Evolutionary conservation across 176 grass and related monocot species (phyloP).

Genomic region (Phyllostachys edulis): DNA sequence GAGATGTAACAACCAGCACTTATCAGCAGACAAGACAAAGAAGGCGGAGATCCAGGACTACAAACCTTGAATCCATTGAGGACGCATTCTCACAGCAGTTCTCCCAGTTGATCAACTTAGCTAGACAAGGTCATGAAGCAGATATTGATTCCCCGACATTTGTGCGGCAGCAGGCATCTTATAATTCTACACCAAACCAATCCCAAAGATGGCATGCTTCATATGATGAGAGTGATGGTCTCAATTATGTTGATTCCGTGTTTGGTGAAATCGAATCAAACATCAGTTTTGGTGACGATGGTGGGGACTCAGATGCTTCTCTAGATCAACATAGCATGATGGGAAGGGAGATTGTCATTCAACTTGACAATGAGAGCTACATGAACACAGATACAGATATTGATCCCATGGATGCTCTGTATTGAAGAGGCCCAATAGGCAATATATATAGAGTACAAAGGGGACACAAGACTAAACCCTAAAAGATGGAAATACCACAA

Average conservation of each 20-base stretch:
- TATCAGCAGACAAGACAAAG: constrained; percentile 29
- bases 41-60: constrained; percentile 27
- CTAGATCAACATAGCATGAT: constrained; percentile 45
- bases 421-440: no score
- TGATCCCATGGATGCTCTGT: constrained; percentile 87
- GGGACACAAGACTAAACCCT: constrained; percentile 46
- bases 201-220: constrained; percentile 55
- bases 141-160: constrained; percentile 29
- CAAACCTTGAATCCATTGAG: constrained; percentile 41
- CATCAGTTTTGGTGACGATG: constrained; percentile 64
- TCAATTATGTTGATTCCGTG: constrained; percentile 47
- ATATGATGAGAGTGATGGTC: constrained; percentile 71
- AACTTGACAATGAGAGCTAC: constrained; percentile 57
- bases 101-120: constrained; percentile 67
- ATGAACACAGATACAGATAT: constrained; percentile 71
- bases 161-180: constrained; percentile 18
- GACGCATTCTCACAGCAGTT: constrained; percentile 58
- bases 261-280: constrained; percentile 76
- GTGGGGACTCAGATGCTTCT: constrained; percentile 76
- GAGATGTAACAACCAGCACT: constrained; percentile 28
- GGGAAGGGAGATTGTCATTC: constrained; percentile 52
- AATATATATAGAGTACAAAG: no score
- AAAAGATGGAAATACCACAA: no score
- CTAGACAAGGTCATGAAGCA: constrained; percentile 57
- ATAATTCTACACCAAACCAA: constrained; percentile 48